Conservation (phyloP, 352 stramenopile genomes). For the Pythium monospermum region DNA sequence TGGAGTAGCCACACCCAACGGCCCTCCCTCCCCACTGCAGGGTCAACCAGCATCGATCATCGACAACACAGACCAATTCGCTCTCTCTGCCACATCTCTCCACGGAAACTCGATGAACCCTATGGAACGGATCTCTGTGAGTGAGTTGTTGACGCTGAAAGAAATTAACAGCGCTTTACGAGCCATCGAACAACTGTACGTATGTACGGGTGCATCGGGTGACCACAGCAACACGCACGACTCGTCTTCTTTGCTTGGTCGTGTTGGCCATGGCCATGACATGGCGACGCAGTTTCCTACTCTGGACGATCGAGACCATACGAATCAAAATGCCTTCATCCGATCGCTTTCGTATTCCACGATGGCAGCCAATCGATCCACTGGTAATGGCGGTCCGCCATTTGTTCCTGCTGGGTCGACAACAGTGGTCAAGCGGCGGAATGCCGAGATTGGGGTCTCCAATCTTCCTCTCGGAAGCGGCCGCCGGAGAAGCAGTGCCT, state of each 20-base stretch:
- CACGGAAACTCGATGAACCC: not conserved
- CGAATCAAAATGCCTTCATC: conserved; percentile 18
- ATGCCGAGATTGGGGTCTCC: conserved; percentile 2
- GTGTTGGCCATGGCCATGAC: not conserved
- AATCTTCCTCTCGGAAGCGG: conserved; percentile 22
- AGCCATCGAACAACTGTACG: conserved; percentile 36
- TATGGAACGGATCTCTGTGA: conserved; percentile 33
- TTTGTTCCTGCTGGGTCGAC: conserved; percentile 17
- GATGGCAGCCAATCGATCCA: conserved; percentile 24
- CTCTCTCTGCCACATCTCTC: too few relatives aligned
- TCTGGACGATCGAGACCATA: not conserved
- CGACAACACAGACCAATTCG: too few relatives aligned
- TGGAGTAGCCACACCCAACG: not conserved
- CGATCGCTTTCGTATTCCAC: conserved; percentile 39
- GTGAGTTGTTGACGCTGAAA: conserved; percentile 30
- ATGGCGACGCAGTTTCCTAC: conserved; percentile 31
- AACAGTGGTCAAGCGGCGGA: conserved; percentile 3
- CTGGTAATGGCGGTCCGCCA: conserved; percentile 3
- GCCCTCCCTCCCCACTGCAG: not conserved
- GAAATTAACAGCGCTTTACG: conserved; percentile 33
- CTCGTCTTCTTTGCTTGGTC: not conserved
- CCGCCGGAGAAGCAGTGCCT: conserved; percentile 15
- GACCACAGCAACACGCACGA: not conserved
- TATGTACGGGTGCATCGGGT: conserved; percentile 13
- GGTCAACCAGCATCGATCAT: too few relatives aligned